Base-by-base conservation (phyloP, 2,329 filamentous ascomycete genomes). In the Nigrospora osmanthi region DNA sequence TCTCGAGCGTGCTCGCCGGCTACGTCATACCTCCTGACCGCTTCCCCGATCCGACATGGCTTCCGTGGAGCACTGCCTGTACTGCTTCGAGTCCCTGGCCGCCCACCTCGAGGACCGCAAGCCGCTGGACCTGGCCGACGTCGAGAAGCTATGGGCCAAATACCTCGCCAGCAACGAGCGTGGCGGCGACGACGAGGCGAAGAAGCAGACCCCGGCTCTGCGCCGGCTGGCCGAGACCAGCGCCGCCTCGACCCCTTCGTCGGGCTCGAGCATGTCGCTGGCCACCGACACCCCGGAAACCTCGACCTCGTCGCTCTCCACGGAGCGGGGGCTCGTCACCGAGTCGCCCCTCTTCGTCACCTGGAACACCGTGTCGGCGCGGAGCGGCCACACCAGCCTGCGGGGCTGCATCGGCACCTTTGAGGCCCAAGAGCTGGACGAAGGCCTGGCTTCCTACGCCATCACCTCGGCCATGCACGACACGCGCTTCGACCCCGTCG, bases 331-430 rank as follows among this genome's bases (percentile, higher is more conserved):
- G 34, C 41, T 52, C 49, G 59, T 65, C 54, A 65, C 66, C 46
- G 74, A 78, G 36, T 80, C 83, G 50, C 91, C 91, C 1, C 76
- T 97, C 35, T 97, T 97, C 62, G 87, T 98, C 39, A 95, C 90
- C 9, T 97, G 91, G 90, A 95, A 96, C 68, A 88, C 80, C 0
- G 55, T 89, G 44, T 80, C 77, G 9, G 64, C 71, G 17, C 59
- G 58, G 12, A 55, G 63, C 56, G 77, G 80, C 28, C 68, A 80
- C 52, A 82, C 83, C 61, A 78, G 76, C 19, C 78, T 98, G 36
- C 84, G 93, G 48, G 93, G 93, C 48, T 98, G 93, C 72, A 97
- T 98, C 60, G 93, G 93, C 54, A 98, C 91, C 3, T 98, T 97
- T 59, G 86, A 90, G 58, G 64, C 82, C 2, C 80, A 87, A 57